A percentile compares a stretch with the other conserved stretches of the same genome.
These are phyloP conservation scores for Eucalyptus sp. DNA, from an alignment of 345 rosid genomes.

Conservation along the genomic window DNA sequence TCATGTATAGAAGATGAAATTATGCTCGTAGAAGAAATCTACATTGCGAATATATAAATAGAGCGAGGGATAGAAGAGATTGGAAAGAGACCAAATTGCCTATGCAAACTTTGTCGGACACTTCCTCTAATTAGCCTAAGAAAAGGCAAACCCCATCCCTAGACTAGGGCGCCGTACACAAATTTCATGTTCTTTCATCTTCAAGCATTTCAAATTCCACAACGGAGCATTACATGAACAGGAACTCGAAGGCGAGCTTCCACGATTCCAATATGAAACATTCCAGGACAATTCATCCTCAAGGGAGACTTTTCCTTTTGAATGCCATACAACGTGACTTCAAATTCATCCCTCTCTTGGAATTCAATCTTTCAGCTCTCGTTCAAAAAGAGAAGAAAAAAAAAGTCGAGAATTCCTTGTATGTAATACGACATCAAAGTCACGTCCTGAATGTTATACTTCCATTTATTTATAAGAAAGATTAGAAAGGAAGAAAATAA, in stretches of 20 bases:
- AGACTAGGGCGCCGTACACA: not conserved
- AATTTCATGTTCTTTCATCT: not conserved
- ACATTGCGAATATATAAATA: too few relatives aligned
- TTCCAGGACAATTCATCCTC: not conserved
- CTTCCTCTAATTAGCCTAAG: not conserved
- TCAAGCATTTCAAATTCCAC: not conserved
- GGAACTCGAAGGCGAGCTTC: not conserved
- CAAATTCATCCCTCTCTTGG: not conserved
- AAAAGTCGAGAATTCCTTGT: not conserved
- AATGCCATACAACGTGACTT: not conserved
- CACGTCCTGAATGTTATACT: not conserved
- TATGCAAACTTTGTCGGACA: not conserved
- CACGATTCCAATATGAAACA: not conserved
- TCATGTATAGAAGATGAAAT: not conserved
- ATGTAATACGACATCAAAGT: not conserved
- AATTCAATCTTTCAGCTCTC: not conserved
- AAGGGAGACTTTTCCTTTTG: not conserved
- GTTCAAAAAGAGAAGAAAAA: not conserved
- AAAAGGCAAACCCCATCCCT: not conserved
- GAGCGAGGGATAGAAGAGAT: not conserved
- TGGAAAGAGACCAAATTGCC: not conserved
- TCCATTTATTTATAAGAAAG: not conserved
- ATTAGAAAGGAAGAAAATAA: too few relatives aligned
- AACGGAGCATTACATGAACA: not conserved
- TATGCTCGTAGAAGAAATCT: not conserved